Base-by-base conservation (phyloP, 352 stramenopile genomes). In the Phytopythium kandeliae region DNA sequence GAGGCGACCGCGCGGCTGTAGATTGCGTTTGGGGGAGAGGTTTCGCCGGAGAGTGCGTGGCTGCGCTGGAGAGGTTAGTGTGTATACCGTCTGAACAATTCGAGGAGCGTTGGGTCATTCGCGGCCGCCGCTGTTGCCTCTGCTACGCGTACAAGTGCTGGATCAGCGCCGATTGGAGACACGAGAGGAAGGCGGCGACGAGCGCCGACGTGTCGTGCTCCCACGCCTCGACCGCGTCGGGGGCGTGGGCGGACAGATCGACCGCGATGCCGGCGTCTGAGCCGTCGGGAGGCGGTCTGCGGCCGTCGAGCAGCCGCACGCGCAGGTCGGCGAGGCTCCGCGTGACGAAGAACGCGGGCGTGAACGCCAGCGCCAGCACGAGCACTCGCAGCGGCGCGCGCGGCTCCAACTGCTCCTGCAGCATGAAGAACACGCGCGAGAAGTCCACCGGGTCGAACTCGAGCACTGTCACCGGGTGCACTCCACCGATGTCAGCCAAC, bases 381-480 rank as follows among this genome's bases (percentile, higher is more conserved):
- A 76, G 42, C 17, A 81, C 75, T 19, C 57, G 65, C 37, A 81
- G 58, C 21, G 67, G 55, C 10, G 65, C 58, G 34, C 54, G 40
- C 34, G 44, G 47, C 31, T 74, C 55, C 25, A 58, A 55, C 44
- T 81, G 70, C 50, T 81, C 71, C 44, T 81, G 71, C 6, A 78
- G 36, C 59, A 78, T 69, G 55, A 81, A 78, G 62, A 74, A 63
- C 21, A 67, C 60, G 6, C 67, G 62, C n/a, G 65, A 69, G 43
- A 78, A 81, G 19, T 78, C 71, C 35, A 78, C 54, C 5, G 67
- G 42, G 30, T 81, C 71, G 54, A 74, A 81, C 30, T 81, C 71
- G 26, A 78, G 58, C 33, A 81, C 70, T 81, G 36, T 15, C 22
- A 38, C n/a, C 25, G 24, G 42, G 12, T 38, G 19, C 21, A 40